Evolutionary conservation across 495 filamentous ascomycete genomes (phyloP), one percentile per base, ranked within the genome.

Genomic region (Penicillium odoratum): DNA sequence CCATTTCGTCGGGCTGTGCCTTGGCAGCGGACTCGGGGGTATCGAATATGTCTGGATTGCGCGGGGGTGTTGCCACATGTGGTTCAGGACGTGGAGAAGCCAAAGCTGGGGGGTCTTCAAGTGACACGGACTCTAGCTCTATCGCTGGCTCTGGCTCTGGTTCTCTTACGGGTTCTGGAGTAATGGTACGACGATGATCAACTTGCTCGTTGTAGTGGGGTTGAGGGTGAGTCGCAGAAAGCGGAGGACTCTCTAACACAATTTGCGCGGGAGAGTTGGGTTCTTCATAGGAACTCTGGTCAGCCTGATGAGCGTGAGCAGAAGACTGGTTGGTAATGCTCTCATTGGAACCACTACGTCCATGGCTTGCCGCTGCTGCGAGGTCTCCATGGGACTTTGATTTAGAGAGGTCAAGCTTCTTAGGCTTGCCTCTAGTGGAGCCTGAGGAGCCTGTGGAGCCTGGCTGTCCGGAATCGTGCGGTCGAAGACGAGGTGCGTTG

Each of bases 271-370:
- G 67, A 13, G 74, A 73, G 46, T 86, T 80, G 4, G 82, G 85
- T 51, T 86, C 85, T 61, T 88, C 85, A 56, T 84, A 84, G 4
- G 85, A 81, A 57, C 79, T 81, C 10, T 72, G 58, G 48, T 72
- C 74, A 16, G 70, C 57, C 13, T 78, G 69, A 8, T 71, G 79
- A 18, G 58, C 55, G 9, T 66, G 48, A 45, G 51, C 38, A 10
- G 57, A 55, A 2, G 43, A 21, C 25, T 64, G 63, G 44, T 68
- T 55, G 5, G 50, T 21, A 30, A 62, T n/a, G 43, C 66, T 69
- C 0, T 71, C 70, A 36, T 65, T 61, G 11, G 71, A 74, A 30
- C 65, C 58, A 50, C 64, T 72, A n/a, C 63, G 63, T 28, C 62
- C 54, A 47, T 45, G 69, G 31, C 48, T 63, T 7, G 60, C 60